phyloP scores from a whole-genome alignment of 2,329 filamentous ascomycete species.

The Chrysoporthe cubensis region DNA sequence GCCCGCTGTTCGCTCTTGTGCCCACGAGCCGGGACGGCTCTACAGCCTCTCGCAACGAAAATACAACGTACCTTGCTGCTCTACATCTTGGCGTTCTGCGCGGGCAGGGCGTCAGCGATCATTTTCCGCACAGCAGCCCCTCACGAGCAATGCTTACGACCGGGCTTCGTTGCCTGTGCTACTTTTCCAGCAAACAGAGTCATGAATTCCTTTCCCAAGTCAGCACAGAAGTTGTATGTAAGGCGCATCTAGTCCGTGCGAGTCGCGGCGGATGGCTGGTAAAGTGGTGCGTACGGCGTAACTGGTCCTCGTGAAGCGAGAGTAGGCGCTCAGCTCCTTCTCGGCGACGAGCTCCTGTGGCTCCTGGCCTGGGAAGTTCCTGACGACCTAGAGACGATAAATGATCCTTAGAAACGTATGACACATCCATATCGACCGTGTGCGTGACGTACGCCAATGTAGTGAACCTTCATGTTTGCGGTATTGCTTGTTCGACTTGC shows the following conservation, averaged over 20 bases:
- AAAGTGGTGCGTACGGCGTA: slow-evolving; percentile 40
- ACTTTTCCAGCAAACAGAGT: slow-evolving; percentile 85
- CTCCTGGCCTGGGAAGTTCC: slow-evolving; percentile 72
- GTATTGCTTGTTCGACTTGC: slow-evolving; percentile 18
- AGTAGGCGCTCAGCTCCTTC: slow-evolving; percentile 78
- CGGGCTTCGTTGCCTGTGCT: slow-evolving; percentile 71
- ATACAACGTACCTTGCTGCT: slow-evolving; percentile 68
- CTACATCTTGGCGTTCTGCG: slow-evolving; percentile 69
- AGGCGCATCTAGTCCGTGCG: not conserved
- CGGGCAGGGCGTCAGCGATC: slow-evolving; percentile 5
- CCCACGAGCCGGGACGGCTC: not conserved
- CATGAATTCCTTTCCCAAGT: slow-evolving; percentile 64
- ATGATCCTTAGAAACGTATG: slow-evolving; percentile 23
- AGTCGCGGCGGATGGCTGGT: not conserved
- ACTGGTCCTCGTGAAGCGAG: slow-evolving; percentile 76
- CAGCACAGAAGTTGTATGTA: slow-evolving; percentile 2
- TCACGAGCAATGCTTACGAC: slow-evolving; percentile 19
- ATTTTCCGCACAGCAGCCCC: not conserved
- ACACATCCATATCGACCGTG: slow-evolving; percentile 27
- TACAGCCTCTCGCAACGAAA: not conserved
- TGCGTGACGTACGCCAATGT: slow-evolving; percentile 71
- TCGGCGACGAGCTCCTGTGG: slow-evolving; percentile 77
- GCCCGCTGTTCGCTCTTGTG: not conserved
- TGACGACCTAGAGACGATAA: slow-evolving; percentile 68
- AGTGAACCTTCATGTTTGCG: slow-evolving; percentile 77